These are phyloP conservation scores for Haplosporangium sp. DNA, from an alignment of 371 early-diverging fungal genomes.

Conservation along the genomic window DNA sequence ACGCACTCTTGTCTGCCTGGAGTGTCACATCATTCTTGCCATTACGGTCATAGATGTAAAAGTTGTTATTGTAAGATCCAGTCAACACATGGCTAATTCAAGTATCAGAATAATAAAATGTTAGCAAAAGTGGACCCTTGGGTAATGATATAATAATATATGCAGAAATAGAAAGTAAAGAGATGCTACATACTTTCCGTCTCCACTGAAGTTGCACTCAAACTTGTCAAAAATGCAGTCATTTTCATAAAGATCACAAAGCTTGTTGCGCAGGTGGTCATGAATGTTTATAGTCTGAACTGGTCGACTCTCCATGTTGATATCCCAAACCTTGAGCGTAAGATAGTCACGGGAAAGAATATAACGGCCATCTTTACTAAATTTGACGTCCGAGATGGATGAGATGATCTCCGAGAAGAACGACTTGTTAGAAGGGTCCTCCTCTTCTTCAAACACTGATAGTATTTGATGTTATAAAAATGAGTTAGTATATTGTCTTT, in stretches of 20 bases:
- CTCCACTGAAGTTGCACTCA: slow-evolving; percentile 96
- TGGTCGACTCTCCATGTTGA: slow-evolving; percentile 95
- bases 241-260: slow-evolving; percentile 98
- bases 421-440: slow-evolving; percentile 92
- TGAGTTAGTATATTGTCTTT: too few species aligned
- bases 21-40: slow-evolving; percentile 85
- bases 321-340: slow-evolving; percentile 97
- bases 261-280: slow-evolving; percentile 91
- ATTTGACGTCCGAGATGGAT: slow-evolving; percentile 96
- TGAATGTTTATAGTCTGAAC: slow-evolving; percentile 95
- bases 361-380: slow-evolving; percentile 95
- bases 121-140: neutral
- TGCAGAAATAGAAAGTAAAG: neutral
- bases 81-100: slow-evolving; percentile 80
- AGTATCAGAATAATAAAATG: neutral
- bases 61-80: slow-evolving; percentile 97
- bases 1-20: slow-evolving; percentile 97
- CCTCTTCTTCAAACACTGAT: slow-evolving; percentile 92
- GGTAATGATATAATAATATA: neutral
- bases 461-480: neutral
- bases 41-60: slow-evolving; percentile 88
- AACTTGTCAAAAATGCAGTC: slow-evolving; percentile 99
- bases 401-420: slow-evolving; percentile 99
- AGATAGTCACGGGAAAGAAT: slow-evolving; percentile 97
- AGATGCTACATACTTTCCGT: slow-evolving; percentile 69